Evolutionary conservation across 495 filamentous ascomycete genomes (phyloP).

Genomic region (Aspergillus saccharolyticus): DNA sequence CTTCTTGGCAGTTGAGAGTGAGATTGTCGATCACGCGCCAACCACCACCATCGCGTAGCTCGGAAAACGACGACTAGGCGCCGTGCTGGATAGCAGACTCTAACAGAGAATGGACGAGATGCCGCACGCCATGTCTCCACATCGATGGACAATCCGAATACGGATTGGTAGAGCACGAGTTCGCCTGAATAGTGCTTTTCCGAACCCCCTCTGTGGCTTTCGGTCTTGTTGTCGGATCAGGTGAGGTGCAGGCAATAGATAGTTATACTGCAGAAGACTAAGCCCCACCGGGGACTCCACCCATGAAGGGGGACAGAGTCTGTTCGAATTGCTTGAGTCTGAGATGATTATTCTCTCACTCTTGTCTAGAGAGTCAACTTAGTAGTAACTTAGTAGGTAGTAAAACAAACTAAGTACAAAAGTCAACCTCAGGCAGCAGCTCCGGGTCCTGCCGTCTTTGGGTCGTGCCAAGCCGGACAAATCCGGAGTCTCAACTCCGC

Average conservation of each 20-base stretch:
- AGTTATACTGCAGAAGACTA: not conserved
- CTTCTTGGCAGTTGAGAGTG: not conserved
- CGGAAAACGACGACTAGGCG: not conserved
- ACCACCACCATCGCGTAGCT: not conserved
- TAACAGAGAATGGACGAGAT: not conserved
- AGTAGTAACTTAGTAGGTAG: too few species aligned
- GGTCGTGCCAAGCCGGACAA: not conserved
- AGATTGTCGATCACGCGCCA: not conserved
- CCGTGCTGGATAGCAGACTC: not conserved
- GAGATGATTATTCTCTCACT: too few species aligned
- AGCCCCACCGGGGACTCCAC: not conserved
- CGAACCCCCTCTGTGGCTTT: not conserved
- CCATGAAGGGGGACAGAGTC: too few species aligned
- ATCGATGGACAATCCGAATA: not conserved
- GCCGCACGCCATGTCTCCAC: not conserved
- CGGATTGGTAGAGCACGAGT: not conserved
- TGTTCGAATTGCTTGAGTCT: too few species aligned
- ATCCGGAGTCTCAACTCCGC: conserved; percentile 1
- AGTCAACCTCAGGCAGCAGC: too few species aligned
- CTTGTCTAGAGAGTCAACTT: too few species aligned
- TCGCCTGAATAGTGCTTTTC: not conserved
- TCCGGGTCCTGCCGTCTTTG: not conserved
- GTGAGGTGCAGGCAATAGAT: not conserved
- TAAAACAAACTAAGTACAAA: too few species aligned
- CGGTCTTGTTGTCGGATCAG: not conserved